Evolutionary conservation across 208 protist species (phyloP).

Genomic region (Acanthamoeba polyphaga): DNA sequence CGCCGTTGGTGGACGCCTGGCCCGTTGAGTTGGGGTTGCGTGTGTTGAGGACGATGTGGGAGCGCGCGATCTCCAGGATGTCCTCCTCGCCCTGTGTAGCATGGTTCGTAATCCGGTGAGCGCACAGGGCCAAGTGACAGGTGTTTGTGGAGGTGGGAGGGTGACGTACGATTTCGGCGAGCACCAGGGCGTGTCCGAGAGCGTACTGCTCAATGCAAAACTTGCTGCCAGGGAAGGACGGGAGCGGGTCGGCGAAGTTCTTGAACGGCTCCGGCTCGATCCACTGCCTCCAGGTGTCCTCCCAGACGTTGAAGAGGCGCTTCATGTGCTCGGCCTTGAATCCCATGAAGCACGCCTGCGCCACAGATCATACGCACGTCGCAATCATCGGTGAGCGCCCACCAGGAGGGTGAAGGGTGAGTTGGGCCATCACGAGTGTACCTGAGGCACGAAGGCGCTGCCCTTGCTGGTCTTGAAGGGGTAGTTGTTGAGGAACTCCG

Average conservation of each 20-base stretch:
- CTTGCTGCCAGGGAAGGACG: conserved; percentile 14
- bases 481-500: conserved; percentile 22
- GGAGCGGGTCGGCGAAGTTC: conserved; percentile 12
- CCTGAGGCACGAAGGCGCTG: conserved; percentile 36
- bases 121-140: too few species aligned
- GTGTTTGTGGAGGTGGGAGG: neutral
- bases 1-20: neutral
- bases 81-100: neutral
- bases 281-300: conserved; percentile 51
- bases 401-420: neutral
- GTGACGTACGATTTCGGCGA: neutral
- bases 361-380: neutral
- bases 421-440: neutral
- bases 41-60: conserved; percentile 31
- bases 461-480: neutral
- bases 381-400: neutral
- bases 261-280: conserved; percentile 49
- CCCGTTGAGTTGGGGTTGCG: neutral
- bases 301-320: conserved; percentile 27
- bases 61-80: conserved; percentile 42
- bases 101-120: too few species aligned
- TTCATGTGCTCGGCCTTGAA: conserved; percentile 66
- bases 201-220: conserved; percentile 65
- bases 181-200: conserved; percentile 3
- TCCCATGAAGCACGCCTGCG: conserved; percentile 36